Evolutionary conservation across 371 early-diverging fungal species (phyloP).

Genomic region (Smittium culicis): DNA sequence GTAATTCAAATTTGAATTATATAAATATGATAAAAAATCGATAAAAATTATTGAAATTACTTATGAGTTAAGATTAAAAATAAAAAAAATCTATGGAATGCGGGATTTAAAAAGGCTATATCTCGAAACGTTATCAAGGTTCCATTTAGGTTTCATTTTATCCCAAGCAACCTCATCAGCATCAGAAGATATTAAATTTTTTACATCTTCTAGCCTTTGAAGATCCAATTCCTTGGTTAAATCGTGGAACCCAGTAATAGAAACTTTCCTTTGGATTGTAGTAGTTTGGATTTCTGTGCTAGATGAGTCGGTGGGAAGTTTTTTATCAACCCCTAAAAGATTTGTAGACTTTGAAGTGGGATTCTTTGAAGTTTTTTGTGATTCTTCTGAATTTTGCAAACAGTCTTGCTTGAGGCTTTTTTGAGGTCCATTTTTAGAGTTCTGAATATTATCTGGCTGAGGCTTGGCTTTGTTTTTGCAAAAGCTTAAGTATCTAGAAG

Average conservation of each 20-base stretch:
- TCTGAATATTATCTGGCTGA: too few relatives aligned
- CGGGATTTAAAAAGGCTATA: slow-evolving; percentile 81
- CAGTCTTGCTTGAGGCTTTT: too few relatives aligned
- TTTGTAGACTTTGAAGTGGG: too few relatives aligned
- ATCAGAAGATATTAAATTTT: not conserved
- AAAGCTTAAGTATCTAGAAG: too few relatives aligned
- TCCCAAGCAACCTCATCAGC: slow-evolving; percentile 37
- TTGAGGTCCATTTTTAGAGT: too few relatives aligned
- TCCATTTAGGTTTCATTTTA: slow-evolving; percentile 46
- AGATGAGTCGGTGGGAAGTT: not conserved
- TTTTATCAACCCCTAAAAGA: not conserved
- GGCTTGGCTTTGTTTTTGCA: too few relatives aligned
- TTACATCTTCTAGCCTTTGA: slow-evolving; percentile 5
- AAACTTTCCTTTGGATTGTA: not conserved
- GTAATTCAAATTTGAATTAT: too few relatives aligned
- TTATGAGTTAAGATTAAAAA: too few relatives aligned
- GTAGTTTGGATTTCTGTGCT: not conserved
- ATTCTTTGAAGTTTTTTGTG: too few relatives aligned
- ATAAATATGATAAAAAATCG: too few relatives aligned
- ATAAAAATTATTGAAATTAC: too few relatives aligned
- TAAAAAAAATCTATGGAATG: slow-evolving; percentile 61
- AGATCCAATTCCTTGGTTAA: slow-evolving; percentile 2
- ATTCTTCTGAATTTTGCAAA: too few relatives aligned
- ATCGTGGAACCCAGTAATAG: slow-evolving; percentile 7
- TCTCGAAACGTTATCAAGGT: slow-evolving; percentile 73